Conservation (phyloP, 371 early-diverging fungal genomes). For the Fennellomyces sp. region DNA sequence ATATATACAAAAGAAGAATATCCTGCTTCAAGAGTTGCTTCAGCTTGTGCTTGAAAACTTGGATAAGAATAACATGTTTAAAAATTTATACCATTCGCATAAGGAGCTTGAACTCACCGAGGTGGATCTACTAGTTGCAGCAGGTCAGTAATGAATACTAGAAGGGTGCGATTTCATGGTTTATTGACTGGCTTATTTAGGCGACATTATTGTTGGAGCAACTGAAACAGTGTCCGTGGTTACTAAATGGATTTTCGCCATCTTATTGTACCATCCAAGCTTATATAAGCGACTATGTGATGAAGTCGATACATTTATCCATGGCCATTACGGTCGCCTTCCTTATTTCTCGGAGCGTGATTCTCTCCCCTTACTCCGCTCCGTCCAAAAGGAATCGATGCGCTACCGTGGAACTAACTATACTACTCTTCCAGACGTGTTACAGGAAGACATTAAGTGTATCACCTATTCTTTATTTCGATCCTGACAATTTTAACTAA, state of each 20-base stretch:
- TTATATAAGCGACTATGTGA: not conserved
- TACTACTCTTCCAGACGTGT: constrained; percentile 25
- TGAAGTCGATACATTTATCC: constrained; percentile 8
- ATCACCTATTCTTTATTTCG: too few species aligned
- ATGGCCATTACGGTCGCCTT: constrained; percentile 13
- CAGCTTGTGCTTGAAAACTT: not conserved
- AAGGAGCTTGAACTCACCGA: not conserved
- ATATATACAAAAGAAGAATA: too few species aligned
- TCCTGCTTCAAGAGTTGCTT: not conserved
- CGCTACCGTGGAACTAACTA: constrained; percentile 22
- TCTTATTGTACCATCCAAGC: not conserved
- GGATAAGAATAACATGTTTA: not conserved
- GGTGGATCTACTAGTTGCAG: not conserved
- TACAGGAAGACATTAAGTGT: constrained; percentile 19
- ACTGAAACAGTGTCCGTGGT: not conserved
- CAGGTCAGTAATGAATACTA: not conserved
- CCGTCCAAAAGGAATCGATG: constrained; percentile 28
- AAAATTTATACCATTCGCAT: not conserved
- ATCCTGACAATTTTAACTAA: too few species aligned
- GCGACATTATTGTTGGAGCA: not conserved
- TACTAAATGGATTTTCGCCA: not conserved
- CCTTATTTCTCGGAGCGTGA: constrained; percentile 1
- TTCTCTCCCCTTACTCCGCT: constrained; percentile 1
- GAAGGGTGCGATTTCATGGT: not conserved
- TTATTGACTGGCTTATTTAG: too few species aligned